Evolutionary conservation across 306 rosid genomes (phyloP).

Genomic region (Rosa chinensis): DNA sequence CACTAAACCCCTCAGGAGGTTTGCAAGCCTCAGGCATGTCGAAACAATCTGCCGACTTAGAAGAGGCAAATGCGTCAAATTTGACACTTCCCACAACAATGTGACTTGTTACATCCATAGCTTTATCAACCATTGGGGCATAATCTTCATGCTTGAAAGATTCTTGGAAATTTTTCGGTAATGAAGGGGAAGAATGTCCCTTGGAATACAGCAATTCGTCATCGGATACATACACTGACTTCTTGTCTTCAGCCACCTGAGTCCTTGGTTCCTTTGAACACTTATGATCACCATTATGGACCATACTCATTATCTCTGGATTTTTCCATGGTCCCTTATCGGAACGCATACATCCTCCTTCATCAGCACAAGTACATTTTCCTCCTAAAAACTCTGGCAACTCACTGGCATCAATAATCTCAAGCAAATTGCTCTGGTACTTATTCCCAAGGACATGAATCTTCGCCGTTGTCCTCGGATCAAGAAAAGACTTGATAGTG

Average conservation of each 20-base stretch:
- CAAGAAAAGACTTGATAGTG: constrained; percentile 8
- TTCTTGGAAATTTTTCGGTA: neutral
- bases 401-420: constrained; percentile 8
- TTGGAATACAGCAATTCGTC: neutral
- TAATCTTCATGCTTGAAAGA: constrained; percentile 4
- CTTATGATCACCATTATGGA: constrained; percentile 5
- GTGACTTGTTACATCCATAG: neutral
- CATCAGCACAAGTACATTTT: constrained; percentile 15
- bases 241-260: constrained; percentile 10
- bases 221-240: neutral
- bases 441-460: neutral
- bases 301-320: constrained; percentile 6
- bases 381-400: constrained; percentile 22
- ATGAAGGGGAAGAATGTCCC: neutral
- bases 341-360: constrained; percentile 17
- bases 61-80: neutral
- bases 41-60: constrained; percentile 1
- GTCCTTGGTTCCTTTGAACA: neutral
- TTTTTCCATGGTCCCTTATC: constrained; percentile 22
- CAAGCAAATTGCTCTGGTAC: neutral
- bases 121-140: constrained; percentile 8
- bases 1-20: neutral
- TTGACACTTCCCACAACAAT: neutral
- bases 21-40: neutral
- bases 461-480: constrained; percentile 1